phyloP scores from a whole-genome alignment of 2,329 filamentous ascomycete species.

The Fonsecaea multimorphosa region DNA sequence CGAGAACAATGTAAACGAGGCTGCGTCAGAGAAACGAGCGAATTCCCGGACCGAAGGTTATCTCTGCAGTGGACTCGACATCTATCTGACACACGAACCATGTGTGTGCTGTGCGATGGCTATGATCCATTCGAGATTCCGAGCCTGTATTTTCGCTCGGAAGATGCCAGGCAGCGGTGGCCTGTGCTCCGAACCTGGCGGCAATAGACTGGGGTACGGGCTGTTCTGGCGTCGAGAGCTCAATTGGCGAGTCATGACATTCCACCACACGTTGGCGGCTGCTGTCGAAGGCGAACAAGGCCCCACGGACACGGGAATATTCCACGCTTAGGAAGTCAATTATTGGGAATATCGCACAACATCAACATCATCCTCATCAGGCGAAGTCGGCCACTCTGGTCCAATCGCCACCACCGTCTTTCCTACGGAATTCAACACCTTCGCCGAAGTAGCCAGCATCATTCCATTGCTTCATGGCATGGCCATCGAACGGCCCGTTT shows the following conservation, averaged over 20 bases:
- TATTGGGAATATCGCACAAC: constrained; percentile 37
- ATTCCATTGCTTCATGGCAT: constrained; percentile 89
- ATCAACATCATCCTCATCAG: constrained; percentile 52
- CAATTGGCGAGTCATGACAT: constrained; percentile 58
- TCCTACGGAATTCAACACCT: constrained; percentile 77
- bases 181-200: constrained; percentile 65
- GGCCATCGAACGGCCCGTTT: constrained; percentile 85
- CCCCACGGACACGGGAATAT: constrained; percentile 35
- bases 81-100: constrained; percentile 94
- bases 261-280: constrained; percentile 50
- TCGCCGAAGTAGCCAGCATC: constrained; percentile 91
- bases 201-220: constrained; percentile 58
- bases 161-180: constrained; percentile 83
- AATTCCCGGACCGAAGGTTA: constrained; percentile 73
- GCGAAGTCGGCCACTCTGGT: constrained; percentile 58
- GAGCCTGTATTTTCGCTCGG: constrained; percentile 78
- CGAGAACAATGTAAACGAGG: constrained; percentile 10
- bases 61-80: constrained; percentile 88
- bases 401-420: constrained; percentile 63
- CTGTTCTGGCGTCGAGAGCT: constrained; percentile 68
- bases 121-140: constrained; percentile 90
- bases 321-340: constrained; percentile 41
- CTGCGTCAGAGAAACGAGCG: constrained; percentile 49
- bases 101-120: constrained; percentile 98
- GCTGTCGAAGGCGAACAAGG: constrained; percentile 22